Percentiles rank a stretch among this genome's conserved stretches.
phyloP scores from a whole-genome alignment of 768 basidiomycete species.

The Mycena vulgaris region DNA sequence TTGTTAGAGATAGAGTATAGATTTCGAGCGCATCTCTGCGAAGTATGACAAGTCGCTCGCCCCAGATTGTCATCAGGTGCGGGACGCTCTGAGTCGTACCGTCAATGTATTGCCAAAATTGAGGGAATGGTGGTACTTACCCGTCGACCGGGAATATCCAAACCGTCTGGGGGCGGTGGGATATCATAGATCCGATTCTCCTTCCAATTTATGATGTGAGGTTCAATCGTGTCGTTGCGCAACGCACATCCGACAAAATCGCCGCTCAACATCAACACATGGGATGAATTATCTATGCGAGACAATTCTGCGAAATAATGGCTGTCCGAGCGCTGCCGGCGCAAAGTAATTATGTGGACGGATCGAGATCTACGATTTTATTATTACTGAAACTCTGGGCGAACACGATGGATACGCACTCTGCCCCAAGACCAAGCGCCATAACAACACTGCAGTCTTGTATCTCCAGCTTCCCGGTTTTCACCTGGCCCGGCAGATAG shows the following conservation, averaged over 20 bases:
- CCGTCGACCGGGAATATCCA: neutral
- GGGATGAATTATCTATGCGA: slow-evolving; percentile 17
- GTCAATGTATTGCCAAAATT: too few species aligned
- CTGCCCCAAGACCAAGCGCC: slow-evolving; percentile 21
- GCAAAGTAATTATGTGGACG: slow-evolving; percentile 4
- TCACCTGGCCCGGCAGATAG: slow-evolving; percentile 24
- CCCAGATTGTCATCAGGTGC: slow-evolving; percentile 19
- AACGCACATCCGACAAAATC: slow-evolving; percentile 28
- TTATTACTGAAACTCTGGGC: neutral
- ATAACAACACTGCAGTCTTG: slow-evolving; percentile 23
- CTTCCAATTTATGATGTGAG: slow-evolving; percentile 29
- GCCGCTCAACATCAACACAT: slow-evolving; percentile 25
- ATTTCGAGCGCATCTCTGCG: neutral
- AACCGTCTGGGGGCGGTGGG: neutral
- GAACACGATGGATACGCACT: neutral
- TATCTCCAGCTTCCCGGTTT: slow-evolving; percentile 25
- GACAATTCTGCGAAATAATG: slow-evolving; percentile 17
- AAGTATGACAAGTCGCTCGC: slow-evolving; percentile 1
- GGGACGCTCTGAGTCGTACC: slow-evolving; percentile 12
- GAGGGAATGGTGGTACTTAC: neutral
- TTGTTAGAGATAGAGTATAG: slow-evolving; percentile 5
- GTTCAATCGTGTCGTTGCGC: slow-evolving; percentile 3
- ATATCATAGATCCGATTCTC: neutral
- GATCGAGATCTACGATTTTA: neutral
- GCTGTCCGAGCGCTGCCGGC: neutral